Evolutionary conservation across 75 land plant genomes (phyloP).

Genomic region (Pinus taeda): DNA sequence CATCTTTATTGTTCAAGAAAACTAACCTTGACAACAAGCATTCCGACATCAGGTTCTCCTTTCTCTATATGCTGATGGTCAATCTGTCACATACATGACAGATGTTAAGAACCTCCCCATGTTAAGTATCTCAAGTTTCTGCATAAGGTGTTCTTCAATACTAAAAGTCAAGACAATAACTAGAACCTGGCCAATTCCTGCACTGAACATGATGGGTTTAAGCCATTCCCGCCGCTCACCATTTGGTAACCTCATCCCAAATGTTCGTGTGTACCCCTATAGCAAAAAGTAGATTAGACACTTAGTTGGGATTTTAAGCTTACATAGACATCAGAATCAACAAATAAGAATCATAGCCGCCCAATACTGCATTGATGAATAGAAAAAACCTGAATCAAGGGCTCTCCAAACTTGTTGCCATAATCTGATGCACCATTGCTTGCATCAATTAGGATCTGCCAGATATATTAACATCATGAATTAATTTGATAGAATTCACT

Average conservation of each 20-base stretch:
- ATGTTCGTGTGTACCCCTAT: conserved; percentile 84
- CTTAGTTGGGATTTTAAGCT: background rate
- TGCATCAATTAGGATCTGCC: conserved; percentile 86
- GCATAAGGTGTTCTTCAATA: background rate
- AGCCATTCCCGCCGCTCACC: conserved; percentile 97
- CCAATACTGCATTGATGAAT: background rate
- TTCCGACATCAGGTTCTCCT: conserved; percentile 83
- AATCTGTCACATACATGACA: conserved; percentile 31
- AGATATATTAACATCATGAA: conserved; percentile 1
- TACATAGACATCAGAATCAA: background rate
- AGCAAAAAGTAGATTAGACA: background rate
- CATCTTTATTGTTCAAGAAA: background rate
- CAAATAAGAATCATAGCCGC: background rate
- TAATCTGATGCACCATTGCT: conserved; percentile 98
- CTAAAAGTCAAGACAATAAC: background rate
- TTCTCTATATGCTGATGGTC: conserved; percentile 81
- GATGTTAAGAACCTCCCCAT: background rate
- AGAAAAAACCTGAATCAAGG: conserved; percentile 71
- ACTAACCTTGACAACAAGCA: conserved; percentile 85
- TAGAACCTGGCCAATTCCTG: conserved; percentile 79
- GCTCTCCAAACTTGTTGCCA: conserved; percentile 99
- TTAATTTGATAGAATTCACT: background rate
- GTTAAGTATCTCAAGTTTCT: background rate
- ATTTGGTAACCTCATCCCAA: conserved; percentile 90
- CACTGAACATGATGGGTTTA: conserved; percentile 98